phyloP scores from a whole-genome alignment of 2,329 filamentous ascomycete species.

The Exophiala lecanii-corni region DNA sequence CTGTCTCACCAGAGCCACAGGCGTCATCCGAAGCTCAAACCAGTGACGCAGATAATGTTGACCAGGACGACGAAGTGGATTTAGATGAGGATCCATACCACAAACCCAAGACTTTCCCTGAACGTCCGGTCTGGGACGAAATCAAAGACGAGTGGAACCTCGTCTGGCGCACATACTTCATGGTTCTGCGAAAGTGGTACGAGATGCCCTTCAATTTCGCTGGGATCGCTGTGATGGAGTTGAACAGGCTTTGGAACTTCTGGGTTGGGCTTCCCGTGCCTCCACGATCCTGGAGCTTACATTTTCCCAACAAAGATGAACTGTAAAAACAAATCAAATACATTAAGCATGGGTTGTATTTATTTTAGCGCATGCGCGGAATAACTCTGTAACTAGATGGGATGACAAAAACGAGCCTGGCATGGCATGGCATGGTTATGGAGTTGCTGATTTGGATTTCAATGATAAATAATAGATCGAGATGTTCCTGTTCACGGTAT shows the following conservation, averaged over 20 bases:
- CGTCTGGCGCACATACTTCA: constrained; percentile 59
- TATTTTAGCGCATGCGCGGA: too few relatives aligned
- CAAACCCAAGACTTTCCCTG: constrained; percentile 19
- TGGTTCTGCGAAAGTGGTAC: constrained; percentile 67
- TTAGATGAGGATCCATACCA: constrained; percentile 37
- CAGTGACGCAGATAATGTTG: not conserved
- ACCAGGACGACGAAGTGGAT: constrained; percentile 32
- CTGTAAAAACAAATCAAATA: constrained; percentile 32
- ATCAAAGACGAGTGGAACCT: constrained; percentile 61
- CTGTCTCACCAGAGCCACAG: not conserved
- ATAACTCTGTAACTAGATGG: too few relatives aligned
- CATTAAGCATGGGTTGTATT: not conserved
- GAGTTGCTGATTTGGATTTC: too few relatives aligned
- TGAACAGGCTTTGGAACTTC: constrained; percentile 53
- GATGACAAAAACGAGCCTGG: too few relatives aligned
- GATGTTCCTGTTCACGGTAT: too few relatives aligned
- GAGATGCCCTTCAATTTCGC: constrained; percentile 64
- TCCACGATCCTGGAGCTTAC: constrained; percentile 53
- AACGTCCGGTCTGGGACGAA: constrained; percentile 49
- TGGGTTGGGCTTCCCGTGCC: constrained; percentile 60
- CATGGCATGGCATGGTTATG: too few relatives aligned
- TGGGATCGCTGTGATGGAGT: constrained; percentile 51
- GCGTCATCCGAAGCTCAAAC: not conserved
- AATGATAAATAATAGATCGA: too few relatives aligned
- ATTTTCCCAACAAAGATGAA: constrained; percentile 42